Conservation (phyloP, 2,329 filamentous ascomycete genomes). For the Cladosporium sphaerospermum region DNA sequence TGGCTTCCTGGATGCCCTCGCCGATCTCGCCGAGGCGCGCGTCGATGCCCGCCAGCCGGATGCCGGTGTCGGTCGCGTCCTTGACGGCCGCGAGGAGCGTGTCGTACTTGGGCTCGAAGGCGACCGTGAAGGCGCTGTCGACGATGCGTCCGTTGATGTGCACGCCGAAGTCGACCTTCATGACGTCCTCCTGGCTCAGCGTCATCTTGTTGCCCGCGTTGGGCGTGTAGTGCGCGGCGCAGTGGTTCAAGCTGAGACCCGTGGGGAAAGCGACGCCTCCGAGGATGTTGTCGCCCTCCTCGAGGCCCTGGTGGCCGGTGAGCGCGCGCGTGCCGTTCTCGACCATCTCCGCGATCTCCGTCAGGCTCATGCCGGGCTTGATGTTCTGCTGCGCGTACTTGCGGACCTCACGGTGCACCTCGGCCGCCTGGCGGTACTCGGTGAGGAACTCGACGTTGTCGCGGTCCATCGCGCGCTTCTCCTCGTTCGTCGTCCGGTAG, state of each 20-base stretch:
- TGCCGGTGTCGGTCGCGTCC: constrained; percentile 62
- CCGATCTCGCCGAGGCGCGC: constrained; percentile 50
- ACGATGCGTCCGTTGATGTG: constrained; percentile 76
- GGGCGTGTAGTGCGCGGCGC: constrained; percentile 51
- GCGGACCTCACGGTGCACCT: constrained; percentile 51
- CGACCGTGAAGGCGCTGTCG: constrained; percentile 73
- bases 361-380: constrained; percentile 46
- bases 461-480: constrained; percentile 39
- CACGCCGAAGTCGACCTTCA: constrained; percentile 79
- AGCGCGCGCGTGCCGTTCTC: constrained; percentile 50
- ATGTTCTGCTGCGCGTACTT: constrained; percentile 44
- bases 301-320: constrained; percentile 46
- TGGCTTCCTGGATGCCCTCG: constrained; percentile 53
- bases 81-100: constrained; percentile 66
- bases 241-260: constrained; percentile 48
- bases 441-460: constrained; percentile 44
- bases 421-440: constrained; percentile 52
- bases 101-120: constrained; percentile 69
- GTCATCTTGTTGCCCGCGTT: constrained; percentile 60
- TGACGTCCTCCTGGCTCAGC: constrained; percentile 66
- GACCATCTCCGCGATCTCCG: constrained; percentile 47
- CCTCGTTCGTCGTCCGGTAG: constrained; percentile 42
- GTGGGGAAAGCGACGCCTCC: constrained; percentile 53
- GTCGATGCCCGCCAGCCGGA: constrained; percentile 50
- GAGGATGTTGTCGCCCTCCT: constrained; percentile 45